Evolutionary conservation across 2,329 filamentous ascomycete genomes (phyloP).

Genomic region (Davidsoniella virescens): DNA sequence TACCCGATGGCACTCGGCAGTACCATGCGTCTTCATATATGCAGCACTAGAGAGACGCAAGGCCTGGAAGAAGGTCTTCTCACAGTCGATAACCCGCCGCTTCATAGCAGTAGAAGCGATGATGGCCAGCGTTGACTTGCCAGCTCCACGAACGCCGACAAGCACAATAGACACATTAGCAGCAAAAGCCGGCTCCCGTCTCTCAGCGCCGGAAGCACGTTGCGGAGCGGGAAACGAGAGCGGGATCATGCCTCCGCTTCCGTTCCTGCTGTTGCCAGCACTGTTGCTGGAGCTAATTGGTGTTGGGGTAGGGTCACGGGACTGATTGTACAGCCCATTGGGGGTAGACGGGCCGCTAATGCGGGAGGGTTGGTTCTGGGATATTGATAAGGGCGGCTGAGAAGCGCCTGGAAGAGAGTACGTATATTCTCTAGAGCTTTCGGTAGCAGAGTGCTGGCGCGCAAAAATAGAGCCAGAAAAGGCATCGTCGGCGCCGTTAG

Average conservation of each 20-base stretch:
- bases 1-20: slow-evolving; percentile 43
- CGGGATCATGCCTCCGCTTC: slow-evolving; percentile 1
- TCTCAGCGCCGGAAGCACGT: slow-evolving; percentile 14
- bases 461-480: background rate
- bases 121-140: slow-evolving; percentile 60
- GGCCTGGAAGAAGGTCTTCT: slow-evolving; percentile 48
- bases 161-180: slow-evolving; percentile 55
- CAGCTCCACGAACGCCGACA: slow-evolving; percentile 55
- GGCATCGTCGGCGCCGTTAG: background rate
- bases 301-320: background rate
- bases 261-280: background rate
- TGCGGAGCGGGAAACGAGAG: too few relatives aligned
- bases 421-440: slow-evolving; percentile 15
- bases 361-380: slow-evolving; percentile 14
- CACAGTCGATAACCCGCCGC: slow-evolving; percentile 51
- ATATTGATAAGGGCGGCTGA: too few relatives aligned
- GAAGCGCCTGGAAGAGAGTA: slow-evolving; percentile 17
- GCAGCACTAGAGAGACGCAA: slow-evolving; percentile 44
- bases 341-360: slow-evolving; percentile 16
- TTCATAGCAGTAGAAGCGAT: slow-evolving; percentile 58
- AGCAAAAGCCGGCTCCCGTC: slow-evolving; percentile 25
- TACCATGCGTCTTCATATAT: slow-evolving; percentile 48
- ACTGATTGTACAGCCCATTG: background rate
- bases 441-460: slow-evolving; percentile 11
- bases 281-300: background rate